phyloP scores from a whole-genome alignment of 2,329 filamentous ascomycete genomes.

The Aspergillus chevalieri region DNA sequence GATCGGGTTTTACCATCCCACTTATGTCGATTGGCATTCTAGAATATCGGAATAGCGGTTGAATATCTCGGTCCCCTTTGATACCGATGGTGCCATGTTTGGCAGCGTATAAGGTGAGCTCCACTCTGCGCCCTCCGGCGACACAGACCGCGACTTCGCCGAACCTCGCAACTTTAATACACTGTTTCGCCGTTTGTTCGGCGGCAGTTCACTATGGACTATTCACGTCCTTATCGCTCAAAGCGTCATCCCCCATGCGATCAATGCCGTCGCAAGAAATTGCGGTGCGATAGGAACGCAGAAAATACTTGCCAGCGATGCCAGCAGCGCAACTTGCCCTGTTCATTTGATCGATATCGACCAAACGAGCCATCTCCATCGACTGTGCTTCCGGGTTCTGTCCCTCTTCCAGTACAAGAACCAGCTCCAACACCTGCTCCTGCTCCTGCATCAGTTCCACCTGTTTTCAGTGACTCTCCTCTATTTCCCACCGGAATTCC shows the following conservation, averaged over 20 bases:
- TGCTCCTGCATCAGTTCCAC: background rate
- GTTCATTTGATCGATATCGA: constrained; percentile 1
- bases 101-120: background rate
- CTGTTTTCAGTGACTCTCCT: background rate
- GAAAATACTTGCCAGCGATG: constrained; percentile 8
- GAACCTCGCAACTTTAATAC: background rate
- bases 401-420: background rate
- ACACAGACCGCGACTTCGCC: background rate
- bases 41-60: no score
- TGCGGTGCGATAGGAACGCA: constrained; percentile 10
- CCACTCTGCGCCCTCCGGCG: background rate
- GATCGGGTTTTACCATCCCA: no score
- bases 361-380: background rate
- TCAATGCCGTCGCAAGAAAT: constrained; percentile 17
- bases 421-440: background rate
- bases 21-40: no score
- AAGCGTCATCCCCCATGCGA: constrained; percentile 18
- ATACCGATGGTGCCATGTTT: no score
- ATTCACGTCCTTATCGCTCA: constrained; percentile 17
- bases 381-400: background rate
- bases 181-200: background rate
- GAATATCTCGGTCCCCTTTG: no score
- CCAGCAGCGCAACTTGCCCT: constrained; percentile 3
- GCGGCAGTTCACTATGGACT: background rate
- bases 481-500: background rate